Evolutionary conservation across 192 early-diverging fungal species (phyloP), one percentile per base, ranked within the genome.

Genomic region (Coemansia sp.): DNA sequence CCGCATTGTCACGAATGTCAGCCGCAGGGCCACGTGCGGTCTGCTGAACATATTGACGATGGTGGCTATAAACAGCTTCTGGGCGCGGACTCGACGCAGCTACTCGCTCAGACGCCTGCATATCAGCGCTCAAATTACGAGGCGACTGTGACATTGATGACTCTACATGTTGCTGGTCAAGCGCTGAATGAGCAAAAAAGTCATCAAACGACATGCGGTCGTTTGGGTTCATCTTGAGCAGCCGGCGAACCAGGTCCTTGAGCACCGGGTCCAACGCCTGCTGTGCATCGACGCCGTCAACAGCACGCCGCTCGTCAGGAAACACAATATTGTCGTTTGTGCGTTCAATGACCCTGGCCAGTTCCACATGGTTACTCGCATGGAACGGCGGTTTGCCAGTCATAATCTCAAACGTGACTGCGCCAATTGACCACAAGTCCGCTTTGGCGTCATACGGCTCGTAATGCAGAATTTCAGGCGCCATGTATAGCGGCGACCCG

Each of bases 401-500:
- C 48, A 93, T 84, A 90, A 97, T 94, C 72, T 98, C 96, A 74
- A 94, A 99, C 2, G 94, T 68, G 19, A 99, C 94, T 2, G 93
- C 91, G 11, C 97, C 97, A 6, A 98, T 89, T 58, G 90, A 93
- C 97, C 97, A 99, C 21, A 99, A 69, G 77, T 99, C 97, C 0
- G 94, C 95, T 68, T 93, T 93, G 25, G 95, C 93, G 27, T 94
- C 92, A 71, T 98, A 99, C 43, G 89, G 93, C 74, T 99, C 90
- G 37, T 93, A 93, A 16, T 90, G 84, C 25, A 94, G 72, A 31
- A 94, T 93, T 64, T 94, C 92, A 1, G 92, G 92, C 1, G 89
- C 91, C 94, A 97, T 97, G 71, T 97, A 97, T 11, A 98, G 84
- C 6, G 97, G 97, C 12, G 93, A 96, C 1, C 97, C 97, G 61